phyloP scores from a whole-genome alignment of 2,329 filamentous ascomycete genomes.

The Neofusicoccum ribis region DNA sequence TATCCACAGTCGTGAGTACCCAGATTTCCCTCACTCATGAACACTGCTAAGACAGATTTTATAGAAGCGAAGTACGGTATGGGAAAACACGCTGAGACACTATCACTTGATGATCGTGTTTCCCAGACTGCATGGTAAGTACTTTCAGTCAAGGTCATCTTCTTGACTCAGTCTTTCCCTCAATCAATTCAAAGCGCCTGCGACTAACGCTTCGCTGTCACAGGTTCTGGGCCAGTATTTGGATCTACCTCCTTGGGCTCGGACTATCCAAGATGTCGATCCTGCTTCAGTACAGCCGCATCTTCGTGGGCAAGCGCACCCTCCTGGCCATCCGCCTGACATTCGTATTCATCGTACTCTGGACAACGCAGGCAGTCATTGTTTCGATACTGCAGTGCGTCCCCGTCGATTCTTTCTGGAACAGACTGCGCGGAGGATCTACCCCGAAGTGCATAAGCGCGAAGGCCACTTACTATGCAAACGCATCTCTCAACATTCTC shows the following conservation, averaged over 20 bases:
- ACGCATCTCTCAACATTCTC: not conserved
- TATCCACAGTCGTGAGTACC: not conserved
- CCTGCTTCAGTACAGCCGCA: slow-evolving; percentile 27
- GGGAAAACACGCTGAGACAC: not conserved
- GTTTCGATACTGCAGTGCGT: slow-evolving; percentile 29
- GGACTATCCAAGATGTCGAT: slow-evolving; percentile 34
- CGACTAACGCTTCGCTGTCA: not conserved
- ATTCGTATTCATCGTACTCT: slow-evolving; percentile 18
- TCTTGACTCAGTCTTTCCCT: not conserved
- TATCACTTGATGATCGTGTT: not conserved
- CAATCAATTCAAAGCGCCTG: not conserved
- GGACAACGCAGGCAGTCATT: slow-evolving; percentile 4
- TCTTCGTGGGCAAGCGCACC: slow-evolving; percentile 27
- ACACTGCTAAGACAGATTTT: not conserved
- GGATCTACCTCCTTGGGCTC: slow-evolving; percentile 35
- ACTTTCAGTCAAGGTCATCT: not conserved
- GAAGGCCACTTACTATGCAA: not conserved
- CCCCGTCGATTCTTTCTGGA: slow-evolving; percentile 30
- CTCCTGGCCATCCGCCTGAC: slow-evolving; percentile 23
- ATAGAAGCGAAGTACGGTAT: slow-evolving; percentile 1
- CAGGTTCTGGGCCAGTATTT: slow-evolving; percentile 35
- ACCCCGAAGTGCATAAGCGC: not conserved
- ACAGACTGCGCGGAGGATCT: slow-evolving; percentile 20
- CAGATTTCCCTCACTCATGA: not conserved
- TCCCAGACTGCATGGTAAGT: not conserved